These are phyloP conservation scores for Rhizophlyctis rosea DNA, from an alignment of 192 early-diverging fungal genomes.

Conservation along the genomic window DNA sequence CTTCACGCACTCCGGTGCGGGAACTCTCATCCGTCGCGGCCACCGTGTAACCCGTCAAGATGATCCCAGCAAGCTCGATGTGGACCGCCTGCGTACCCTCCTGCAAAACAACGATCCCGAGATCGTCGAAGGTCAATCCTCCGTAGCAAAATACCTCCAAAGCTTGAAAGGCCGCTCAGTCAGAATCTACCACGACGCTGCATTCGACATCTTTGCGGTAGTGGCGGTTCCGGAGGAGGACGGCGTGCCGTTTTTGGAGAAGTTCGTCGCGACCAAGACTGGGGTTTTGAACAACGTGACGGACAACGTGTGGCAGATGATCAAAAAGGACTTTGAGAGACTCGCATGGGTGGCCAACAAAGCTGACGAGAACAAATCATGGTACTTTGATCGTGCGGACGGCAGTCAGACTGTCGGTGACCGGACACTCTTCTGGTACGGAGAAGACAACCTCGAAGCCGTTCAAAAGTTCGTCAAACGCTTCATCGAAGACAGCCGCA, in stretches of 20 bases:
- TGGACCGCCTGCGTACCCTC: constrained; percentile 76
- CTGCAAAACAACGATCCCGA: constrained; percentile 72
- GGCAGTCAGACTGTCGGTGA: constrained; percentile 77
- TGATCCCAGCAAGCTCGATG: constrained; percentile 60
- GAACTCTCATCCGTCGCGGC: constrained; percentile 94
- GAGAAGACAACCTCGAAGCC: constrained; percentile 76
- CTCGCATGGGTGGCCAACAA: constrained; percentile 82
- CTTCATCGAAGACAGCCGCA: constrained; percentile 20
- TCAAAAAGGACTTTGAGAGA: constrained; percentile 76
- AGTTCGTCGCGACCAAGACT: constrained; percentile 83
- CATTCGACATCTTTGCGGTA: constrained; percentile 87
- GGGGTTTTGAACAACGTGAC: constrained; percentile 92
- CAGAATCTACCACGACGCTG: constrained; percentile 88
- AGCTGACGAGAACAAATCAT: constrained; percentile 76
- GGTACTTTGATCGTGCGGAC: constrained; percentile 95
- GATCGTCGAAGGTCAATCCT: constrained; percentile 61
- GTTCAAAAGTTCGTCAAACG: constrained; percentile 67
- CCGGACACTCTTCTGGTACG: constrained; percentile 90
- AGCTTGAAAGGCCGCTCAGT: constrained; percentile 61
- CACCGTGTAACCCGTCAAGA: constrained; percentile 79
- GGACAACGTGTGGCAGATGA: constrained; percentile 91
- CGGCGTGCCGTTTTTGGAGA: constrained; percentile 74
- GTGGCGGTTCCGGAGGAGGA: constrained; percentile 54
- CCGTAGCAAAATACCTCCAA: constrained; percentile 73
- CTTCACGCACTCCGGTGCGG: constrained; percentile 96